These are phyloP conservation scores for Hericium coralloides DNA, from an alignment of 768 basidiomycete species.

Conservation along the genomic window DNA sequence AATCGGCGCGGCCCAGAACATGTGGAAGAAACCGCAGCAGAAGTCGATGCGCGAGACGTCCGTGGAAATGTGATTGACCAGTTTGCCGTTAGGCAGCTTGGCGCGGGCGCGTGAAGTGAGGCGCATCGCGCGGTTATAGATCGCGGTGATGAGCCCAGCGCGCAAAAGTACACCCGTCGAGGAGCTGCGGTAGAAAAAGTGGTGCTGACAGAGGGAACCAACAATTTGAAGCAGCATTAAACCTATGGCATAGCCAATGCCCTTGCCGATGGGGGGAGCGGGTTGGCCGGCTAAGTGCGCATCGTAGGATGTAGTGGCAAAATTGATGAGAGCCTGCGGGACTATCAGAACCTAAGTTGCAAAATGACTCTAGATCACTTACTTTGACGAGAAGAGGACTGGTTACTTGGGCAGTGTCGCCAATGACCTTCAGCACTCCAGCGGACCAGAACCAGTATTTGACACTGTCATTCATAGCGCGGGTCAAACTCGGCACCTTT, in stretches of 20 bases:
- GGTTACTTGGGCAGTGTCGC: constrained; percentile 65
- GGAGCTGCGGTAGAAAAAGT: constrained; percentile 74
- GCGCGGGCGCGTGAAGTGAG: constrained; percentile 75
- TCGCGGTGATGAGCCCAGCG: constrained; percentile 79
- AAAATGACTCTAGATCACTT: constrained; percentile 7
- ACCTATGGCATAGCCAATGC: constrained; percentile 67
- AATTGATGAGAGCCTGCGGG: constrained; percentile 57
- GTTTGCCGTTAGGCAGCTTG: constrained; percentile 76
- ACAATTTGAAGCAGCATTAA: constrained; percentile 63
- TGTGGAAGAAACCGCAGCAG: constrained; percentile 70
- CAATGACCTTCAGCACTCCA: constrained; percentile 48
- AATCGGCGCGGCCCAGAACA: constrained; percentile 70
- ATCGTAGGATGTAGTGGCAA: constrained; percentile 52
- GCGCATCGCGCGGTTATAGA: constrained; percentile 70
- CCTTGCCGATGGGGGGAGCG: constrained; percentile 39
- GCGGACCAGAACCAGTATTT: constrained; percentile 73
- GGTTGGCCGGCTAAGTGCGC: constrained; percentile 17
- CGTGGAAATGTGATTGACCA: constrained; percentile 91
- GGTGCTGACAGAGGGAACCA: constrained; percentile 60
- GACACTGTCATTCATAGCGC: constrained; percentile 71
- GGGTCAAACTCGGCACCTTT: constrained; percentile 50
- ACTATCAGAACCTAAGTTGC: not conserved
- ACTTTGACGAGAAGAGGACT: constrained; percentile 77
- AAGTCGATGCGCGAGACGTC: constrained; percentile 92
- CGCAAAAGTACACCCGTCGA: constrained; percentile 75